Evolutionary conservation across 2,329 filamentous ascomycete genomes (phyloP).

Genomic region (Neopestalotiopsis rosae): DNA sequence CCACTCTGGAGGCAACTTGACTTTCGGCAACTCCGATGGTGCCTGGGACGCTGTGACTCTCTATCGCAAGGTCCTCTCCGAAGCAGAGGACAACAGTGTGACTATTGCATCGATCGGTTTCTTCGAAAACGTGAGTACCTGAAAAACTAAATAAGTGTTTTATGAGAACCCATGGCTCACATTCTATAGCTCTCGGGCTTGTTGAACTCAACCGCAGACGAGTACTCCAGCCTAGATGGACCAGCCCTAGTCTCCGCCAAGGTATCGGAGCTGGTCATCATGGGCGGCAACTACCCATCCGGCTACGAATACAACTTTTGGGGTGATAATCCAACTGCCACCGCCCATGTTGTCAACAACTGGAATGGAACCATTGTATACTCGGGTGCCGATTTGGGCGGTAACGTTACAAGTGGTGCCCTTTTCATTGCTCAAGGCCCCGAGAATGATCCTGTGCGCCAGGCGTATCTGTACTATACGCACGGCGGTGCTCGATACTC

Average conservation of each 20-base stretch:
- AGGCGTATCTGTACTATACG: constrained; percentile 47
- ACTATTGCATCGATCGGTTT: constrained; percentile 53
- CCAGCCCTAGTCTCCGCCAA: constrained; percentile 47
- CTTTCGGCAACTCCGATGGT: constrained; percentile 39
- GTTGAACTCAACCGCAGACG: constrained; percentile 49
- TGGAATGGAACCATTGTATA: constrained; percentile 48
- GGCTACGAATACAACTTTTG: constrained; percentile 57
- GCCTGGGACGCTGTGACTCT: constrained; percentile 48
- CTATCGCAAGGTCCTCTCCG: constrained; percentile 49
- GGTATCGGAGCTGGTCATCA: constrained; percentile 54
- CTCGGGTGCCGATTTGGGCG: constrained; percentile 50
- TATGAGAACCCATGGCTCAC: too few relatives aligned
- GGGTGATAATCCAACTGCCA: constrained; percentile 40
- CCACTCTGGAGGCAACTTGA: constrained; percentile 42
- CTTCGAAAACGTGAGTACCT: constrained; percentile 41
- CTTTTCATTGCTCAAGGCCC: constrained; percentile 38
- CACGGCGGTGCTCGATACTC: constrained; percentile 38
- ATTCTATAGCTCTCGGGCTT: constrained; percentile 36
- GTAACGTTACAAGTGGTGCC: constrained; percentile 44
- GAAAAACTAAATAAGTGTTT: too few relatives aligned
- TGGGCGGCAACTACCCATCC: constrained; percentile 56
- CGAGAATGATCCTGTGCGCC: constrained; percentile 39
- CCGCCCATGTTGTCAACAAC: constrained; percentile 50
- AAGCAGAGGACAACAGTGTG: constrained; percentile 45
- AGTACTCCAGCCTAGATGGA: constrained; percentile 43